Base-by-base conservation (phyloP, 129 eudicot genomes). In the Erigeron canadensis region DNA sequence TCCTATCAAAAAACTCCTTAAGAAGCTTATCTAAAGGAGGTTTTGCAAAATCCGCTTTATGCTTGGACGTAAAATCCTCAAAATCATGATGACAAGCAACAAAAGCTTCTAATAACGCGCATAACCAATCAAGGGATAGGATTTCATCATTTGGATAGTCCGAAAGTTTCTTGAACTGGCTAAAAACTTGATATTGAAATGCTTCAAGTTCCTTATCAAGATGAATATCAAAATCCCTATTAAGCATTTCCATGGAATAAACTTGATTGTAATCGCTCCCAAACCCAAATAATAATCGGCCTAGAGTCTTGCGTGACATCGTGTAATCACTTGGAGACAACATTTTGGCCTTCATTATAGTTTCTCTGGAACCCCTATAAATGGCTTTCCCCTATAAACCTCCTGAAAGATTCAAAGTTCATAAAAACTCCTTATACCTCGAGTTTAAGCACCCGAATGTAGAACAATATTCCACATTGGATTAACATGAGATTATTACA, bases 31-130 rank as follows among this genome's bases (percentile, higher is more conserved):
- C 89, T 38, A 85, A 41, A 34, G 89, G 89, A 5, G 87, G 83
- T 63, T 76, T 84, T 22, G 77, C 61, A 38, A 88, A 81, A 2
- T 57, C 70, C 21, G 64, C 61, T 18, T 72, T 65, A 38, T 82
- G 77, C 8, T 89, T 79, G 64, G 19, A 23, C 42, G 82, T 43
- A 19, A 89, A 58, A 41, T 47, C 70, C 63, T 64, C 72, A 68
- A 89, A 89, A 55, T 86, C 87, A 48, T 89, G 87, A 21, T 79
- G 92, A 70, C 89, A 86, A 41, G 42, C 64, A 17, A 75, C 59
- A 56, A 79, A 81, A 7, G 80, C 84, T 59, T 83, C 89, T 40
- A 88, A 73, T 16, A 86, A 80, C 59, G 73, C 73, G 15, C 72
- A 80, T 16, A 86, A 63, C 96, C 92, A 89, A 41, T 69, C 13